These are phyloP conservation scores for Diatrype stigma DNA, from an alignment of 2,329 filamentous ascomycete genomes.

Conservation along the genomic window DNA sequence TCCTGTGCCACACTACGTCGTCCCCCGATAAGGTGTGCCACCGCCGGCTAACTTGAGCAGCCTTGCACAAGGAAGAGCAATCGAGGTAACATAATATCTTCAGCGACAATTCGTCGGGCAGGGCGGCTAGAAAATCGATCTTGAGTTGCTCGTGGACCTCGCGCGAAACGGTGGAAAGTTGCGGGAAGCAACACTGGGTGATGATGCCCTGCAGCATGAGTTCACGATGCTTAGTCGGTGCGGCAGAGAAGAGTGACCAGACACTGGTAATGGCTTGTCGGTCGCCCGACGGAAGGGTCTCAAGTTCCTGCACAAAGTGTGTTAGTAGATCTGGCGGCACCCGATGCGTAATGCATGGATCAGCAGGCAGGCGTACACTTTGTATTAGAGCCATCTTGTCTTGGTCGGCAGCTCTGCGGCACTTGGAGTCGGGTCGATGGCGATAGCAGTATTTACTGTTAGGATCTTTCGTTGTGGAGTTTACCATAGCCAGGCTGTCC, in stretches of 20 bases:
- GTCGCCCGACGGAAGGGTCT: conserved; percentile 75
- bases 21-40: conserved; percentile 94
- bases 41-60: conserved; percentile 83
- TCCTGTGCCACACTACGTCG: conserved; percentile 94
- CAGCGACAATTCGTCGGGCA: conserved; percentile 87
- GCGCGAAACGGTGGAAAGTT: conserved; percentile 86
- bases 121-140: conserved; percentile 89
- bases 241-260: conserved; percentile 96
- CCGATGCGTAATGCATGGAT: not conserved
- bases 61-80: conserved; percentile 90
- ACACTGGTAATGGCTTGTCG: conserved; percentile 96
- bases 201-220: conserved; percentile 96
- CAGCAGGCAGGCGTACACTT: conserved; percentile 52
- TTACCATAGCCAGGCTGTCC: conserved; percentile 36
- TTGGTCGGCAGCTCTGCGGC: conserved; percentile 87
- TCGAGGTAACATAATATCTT: conserved; percentile 92
- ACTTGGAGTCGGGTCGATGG: conserved; percentile 90
- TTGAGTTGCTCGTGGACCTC: conserved; percentile 92
- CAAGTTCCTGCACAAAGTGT: conserved; percentile 60
- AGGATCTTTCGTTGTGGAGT: conserved; percentile 44
- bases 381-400: conserved; percentile 95
- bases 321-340: conserved; percentile 19
- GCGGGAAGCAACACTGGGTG: conserved; percentile 94
- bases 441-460: conserved; percentile 96
- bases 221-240: conserved; percentile 87